Percentiles rank a stretch among this genome's conserved stretches.
These are phyloP conservation scores for Gentiana dahurica DNA, from an alignment of 257 asterid genomes.

Conservation along the genomic window DNA sequence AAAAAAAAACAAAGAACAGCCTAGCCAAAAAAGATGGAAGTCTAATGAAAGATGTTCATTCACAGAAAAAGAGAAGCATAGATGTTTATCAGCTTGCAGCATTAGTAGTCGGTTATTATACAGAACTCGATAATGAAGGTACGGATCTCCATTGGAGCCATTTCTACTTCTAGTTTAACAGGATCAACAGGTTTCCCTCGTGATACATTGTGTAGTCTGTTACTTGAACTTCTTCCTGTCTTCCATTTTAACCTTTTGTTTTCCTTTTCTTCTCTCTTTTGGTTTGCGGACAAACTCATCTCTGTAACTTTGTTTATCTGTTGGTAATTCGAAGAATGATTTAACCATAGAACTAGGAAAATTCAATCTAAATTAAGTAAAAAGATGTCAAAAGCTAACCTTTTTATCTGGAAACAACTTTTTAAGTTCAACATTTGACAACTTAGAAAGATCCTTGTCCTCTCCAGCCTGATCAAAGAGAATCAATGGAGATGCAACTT, in stretches of 20 bases:
- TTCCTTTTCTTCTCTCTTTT: constrained; percentile 70
- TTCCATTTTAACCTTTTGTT: constrained; percentile 59
- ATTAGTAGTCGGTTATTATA: constrained; percentile 1
- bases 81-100: constrained; percentile 5
- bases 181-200: constrained; percentile 75
- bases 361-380: neutral
- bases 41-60: too few species aligned
- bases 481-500: neutral
- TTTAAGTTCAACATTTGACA: constrained; percentile 58
- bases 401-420: constrained; percentile 49
- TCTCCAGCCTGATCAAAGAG: constrained; percentile 51
- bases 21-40: too few species aligned
- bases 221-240: constrained; percentile 37
- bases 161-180: constrained; percentile 43
- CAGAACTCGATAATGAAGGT: constrained; percentile 50
- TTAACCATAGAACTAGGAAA: neutral
- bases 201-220: constrained; percentile 4
- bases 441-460: constrained; percentile 63
- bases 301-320: constrained; percentile 47
- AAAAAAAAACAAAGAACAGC: too few species aligned
- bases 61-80: too few species aligned
- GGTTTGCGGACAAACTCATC: constrained; percentile 68
- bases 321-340: neutral
- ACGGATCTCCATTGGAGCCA: constrained; percentile 84
- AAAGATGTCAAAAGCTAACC: constrained; percentile 23